A percentile compares a stretch with the other conserved stretches of the same genome.
Evolutionary conservation across 1,284 basidiomycete species (phyloP).

Genomic region (Papiliotrema flavescens): DNA sequence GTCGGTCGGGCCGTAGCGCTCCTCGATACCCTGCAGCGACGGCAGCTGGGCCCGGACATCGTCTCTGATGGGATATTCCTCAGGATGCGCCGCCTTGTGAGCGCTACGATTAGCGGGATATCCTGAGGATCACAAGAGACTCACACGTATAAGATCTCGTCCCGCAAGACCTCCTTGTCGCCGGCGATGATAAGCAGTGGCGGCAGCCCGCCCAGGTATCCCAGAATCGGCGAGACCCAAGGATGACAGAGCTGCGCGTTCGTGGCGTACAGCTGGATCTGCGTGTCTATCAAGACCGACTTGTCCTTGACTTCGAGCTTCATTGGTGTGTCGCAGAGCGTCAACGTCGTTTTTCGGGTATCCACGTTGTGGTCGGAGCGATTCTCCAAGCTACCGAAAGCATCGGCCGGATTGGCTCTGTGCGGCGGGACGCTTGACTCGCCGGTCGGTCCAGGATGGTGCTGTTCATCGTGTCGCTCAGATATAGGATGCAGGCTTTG

Average conservation of each 20-base stretch:
- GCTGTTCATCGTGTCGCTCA: constrained; percentile 6
- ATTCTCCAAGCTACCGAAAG: constrained; percentile 16
- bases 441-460: constrained; percentile 27
- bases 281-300: constrained; percentile 48
- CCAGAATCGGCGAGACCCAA: constrained; percentile 74
- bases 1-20: constrained; percentile 64
- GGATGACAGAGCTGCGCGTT: constrained; percentile 82
- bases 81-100: constrained; percentile 85
- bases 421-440: constrained; percentile 18
- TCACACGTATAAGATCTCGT: constrained; percentile 85
- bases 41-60: constrained; percentile 64
- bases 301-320: constrained; percentile 24
- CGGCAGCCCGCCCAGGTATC: constrained; percentile 86
- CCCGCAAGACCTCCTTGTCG: constrained; percentile 85
- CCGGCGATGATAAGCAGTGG: constrained; percentile 82
- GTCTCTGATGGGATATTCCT: constrained; percentile 64
- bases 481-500: constrained; percentile 19
- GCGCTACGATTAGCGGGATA: constrained; percentile 64
- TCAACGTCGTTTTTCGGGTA: constrained; percentile 23
- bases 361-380: neutral
- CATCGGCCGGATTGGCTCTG: constrained; percentile 35
- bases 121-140: too few species aligned
- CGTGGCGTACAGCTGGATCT: constrained; percentile 84
- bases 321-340: constrained; percentile 30
- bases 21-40: constrained; percentile 62